Evolutionary conservation across 2,329 filamentous ascomycete species (phyloP).

Genomic region (Pseudocercospora cruenta): DNA sequence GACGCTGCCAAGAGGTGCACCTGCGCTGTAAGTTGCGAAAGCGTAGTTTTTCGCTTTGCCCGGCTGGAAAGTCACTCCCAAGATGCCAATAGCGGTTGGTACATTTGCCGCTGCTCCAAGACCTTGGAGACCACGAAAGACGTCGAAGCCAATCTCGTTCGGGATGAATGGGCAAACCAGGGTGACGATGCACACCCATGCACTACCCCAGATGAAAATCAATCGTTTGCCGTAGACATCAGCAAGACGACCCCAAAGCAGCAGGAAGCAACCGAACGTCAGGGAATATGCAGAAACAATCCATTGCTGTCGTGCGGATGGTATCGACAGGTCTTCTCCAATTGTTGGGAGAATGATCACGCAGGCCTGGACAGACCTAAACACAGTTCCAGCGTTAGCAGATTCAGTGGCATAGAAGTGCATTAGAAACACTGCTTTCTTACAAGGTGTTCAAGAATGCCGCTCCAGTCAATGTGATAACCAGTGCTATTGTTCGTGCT

Average conservation of each 20-base stretch:
- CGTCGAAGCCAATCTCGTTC: slow-evolving; percentile 69
- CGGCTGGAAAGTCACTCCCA: slow-evolving; percentile 68
- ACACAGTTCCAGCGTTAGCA: background rate
- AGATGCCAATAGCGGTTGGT: slow-evolving; percentile 70
- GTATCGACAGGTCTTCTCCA: slow-evolving; percentile 37
- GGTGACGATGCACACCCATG: slow-evolving; percentile 64
- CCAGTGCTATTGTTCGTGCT: slow-evolving; percentile 35
- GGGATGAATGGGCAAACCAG: slow-evolving; percentile 66
- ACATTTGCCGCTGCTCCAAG: slow-evolving; percentile 71
- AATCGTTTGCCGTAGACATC: slow-evolving; percentile 68
- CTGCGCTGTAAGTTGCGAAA: slow-evolving; percentile 66
- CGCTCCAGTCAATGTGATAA: slow-evolving; percentile 37
- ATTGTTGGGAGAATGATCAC: slow-evolving; percentile 42
- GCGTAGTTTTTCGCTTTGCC: slow-evolving; percentile 72
- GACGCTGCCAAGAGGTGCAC: slow-evolving; percentile 66
- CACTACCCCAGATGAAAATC: slow-evolving; percentile 67
- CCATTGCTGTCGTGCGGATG: slow-evolving; percentile 52
- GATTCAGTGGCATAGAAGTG: background rate
- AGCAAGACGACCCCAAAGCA: slow-evolving; percentile 69
- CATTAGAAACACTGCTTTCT: background rate
- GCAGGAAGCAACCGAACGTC: slow-evolving; percentile 68
- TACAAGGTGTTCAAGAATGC: slow-evolving; percentile 39
- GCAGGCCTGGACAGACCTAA: slow-evolving; percentile 35
- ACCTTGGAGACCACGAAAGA: slow-evolving; percentile 69
- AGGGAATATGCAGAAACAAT: slow-evolving; percentile 68